Base-by-base conservation (phyloP, 257 asterid genomes). In the Solanum pimpinellifolium region DNA sequence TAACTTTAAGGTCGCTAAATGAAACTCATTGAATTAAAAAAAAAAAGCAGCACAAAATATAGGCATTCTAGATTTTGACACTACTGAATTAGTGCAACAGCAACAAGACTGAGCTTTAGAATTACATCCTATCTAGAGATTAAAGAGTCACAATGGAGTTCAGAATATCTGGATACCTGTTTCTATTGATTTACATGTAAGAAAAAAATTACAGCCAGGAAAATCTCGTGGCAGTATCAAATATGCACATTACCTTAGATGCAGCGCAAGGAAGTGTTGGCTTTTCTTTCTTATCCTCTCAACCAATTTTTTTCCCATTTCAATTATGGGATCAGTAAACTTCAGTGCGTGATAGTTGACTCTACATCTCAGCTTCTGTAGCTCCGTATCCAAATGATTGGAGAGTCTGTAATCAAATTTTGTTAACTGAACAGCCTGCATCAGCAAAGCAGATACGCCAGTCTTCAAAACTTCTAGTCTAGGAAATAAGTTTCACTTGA, bases 381-480 rank as follows among this genome's bases (percentile, higher is more conserved):
- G 86, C 83, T 92, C 92, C 41, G 59, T 20, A 18, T 88, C 90
- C 78, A 95, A 91, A 44, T 88, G 88, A 88, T 95, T 95, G 20
- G 98, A 92, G 70, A 95, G 90, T 90, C 98, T 93, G 89, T 91
- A 95, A 89, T 95, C 98, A 37, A 92, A 95, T 92, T 95, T 94
- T 2, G 91, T 93, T 83, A 95, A 94, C 91, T 88, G 92, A 88
- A 94, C 93, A 72, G 92, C 96, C 93, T 94, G 95, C 89, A 93
- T 7, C 80, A 83, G 15, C 52, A 77, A 20, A 14, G 49, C 6
- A 76, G 83, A 76, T n/a, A 42, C 42, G 37, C 83, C 83, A 0
- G 37, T n/a, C 60, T 76, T 42, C 60, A 76, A n/a, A 15, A 31
- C 68, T 49, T 80, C 85, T 20, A 18, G 70, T 80, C 85, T 31